Conservation (phyloP, 768 basidiomycete genomes). For the Mycena vitilis region DNA sequence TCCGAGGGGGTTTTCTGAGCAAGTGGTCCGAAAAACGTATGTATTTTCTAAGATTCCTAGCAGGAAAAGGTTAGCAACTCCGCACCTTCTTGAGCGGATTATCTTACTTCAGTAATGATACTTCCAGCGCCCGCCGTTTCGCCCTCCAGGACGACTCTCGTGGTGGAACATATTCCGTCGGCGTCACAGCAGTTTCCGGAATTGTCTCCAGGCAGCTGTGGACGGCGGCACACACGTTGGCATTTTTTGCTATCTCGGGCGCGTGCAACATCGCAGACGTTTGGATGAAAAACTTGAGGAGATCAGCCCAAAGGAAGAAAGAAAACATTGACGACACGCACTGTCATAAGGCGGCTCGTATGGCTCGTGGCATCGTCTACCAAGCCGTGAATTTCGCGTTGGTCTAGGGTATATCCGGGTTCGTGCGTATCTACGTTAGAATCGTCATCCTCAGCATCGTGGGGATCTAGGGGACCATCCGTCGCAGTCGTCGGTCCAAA, state of each 20-base stretch:
- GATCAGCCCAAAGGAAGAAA: constrained; percentile 3
- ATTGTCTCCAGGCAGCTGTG: constrained; percentile 30
- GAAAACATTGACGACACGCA: constrained; percentile 10
- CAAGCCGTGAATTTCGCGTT: constrained; percentile 23
- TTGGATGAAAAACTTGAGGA: constrained; percentile 31
- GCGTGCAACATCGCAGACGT: constrained; percentile 27
- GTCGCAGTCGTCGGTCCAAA: constrained; percentile 20
- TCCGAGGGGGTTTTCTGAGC: constrained; percentile 34
- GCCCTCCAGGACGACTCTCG: constrained; percentile 32
- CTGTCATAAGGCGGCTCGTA: constrained; percentile 29
- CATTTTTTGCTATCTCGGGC: constrained; percentile 28
- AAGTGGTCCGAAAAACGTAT: constrained; percentile 38
- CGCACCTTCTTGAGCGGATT: constrained; percentile 16
- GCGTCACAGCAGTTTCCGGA: constrained; percentile 16
- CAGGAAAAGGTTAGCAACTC: constrained; percentile 7
- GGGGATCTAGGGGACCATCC: constrained; percentile 19
- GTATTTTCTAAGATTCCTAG: constrained; percentile 38
- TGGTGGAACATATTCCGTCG: constrained; percentile 31
- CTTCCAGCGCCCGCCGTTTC: constrained; percentile 31
- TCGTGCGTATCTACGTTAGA: constrained; percentile 27
- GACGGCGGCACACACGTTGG: constrained; percentile 26
- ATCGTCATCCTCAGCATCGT: constrained; percentile 14
- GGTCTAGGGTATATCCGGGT: constrained; percentile 6
- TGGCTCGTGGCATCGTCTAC: constrained; percentile 30
- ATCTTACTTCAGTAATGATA: constrained; percentile 34